phyloP scores from a whole-genome alignment of 2,329 filamentous ascomycete genomes.

The Fusarium pseudoanthophilum region DNA sequence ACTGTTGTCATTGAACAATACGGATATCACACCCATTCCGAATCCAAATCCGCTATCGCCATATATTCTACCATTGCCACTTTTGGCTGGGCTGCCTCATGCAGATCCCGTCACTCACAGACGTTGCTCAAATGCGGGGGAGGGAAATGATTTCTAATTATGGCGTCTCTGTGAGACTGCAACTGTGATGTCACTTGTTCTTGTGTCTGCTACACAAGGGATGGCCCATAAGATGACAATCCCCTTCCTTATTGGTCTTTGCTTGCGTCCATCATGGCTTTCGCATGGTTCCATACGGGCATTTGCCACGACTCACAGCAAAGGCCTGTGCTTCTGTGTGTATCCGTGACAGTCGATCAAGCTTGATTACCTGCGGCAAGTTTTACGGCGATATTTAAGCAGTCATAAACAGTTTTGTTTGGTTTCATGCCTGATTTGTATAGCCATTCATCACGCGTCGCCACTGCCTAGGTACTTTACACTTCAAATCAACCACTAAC shows the following conservation, averaged over 20 bases:
- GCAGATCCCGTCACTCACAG: slow-evolving; percentile 11
- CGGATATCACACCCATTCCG: background rate
- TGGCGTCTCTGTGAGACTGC: background rate
- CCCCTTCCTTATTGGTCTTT: background rate
- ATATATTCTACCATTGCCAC: slow-evolving; percentile 6
- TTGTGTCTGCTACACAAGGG: slow-evolving; percentile 6
- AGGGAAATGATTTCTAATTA: background rate
- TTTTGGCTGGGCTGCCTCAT: slow-evolving; percentile 2
- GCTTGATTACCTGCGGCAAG: background rate
- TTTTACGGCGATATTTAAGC: background rate
- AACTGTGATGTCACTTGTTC: background rate
- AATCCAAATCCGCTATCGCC: slow-evolving; percentile 18
- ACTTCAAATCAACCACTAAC: background rate
- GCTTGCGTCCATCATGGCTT: background rate
- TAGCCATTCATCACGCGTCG: slow-evolving; percentile 15
- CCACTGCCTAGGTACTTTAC: slow-evolving; percentile 5
- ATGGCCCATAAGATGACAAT: background rate
- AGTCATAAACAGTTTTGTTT: background rate
- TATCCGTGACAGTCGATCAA: background rate
- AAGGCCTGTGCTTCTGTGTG: background rate
- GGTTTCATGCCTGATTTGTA: background rate
- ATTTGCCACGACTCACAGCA: background rate
- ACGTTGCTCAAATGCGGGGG: background rate
- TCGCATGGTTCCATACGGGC: slow-evolving; percentile 7
- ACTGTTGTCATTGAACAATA: background rate